A percentile compares a stretch with the other conserved stretches of the same genome.
Evolutionary conservation across 2,329 filamentous ascomycete genomes (phyloP).

Genomic region (Sarocladium oryzae): DNA sequence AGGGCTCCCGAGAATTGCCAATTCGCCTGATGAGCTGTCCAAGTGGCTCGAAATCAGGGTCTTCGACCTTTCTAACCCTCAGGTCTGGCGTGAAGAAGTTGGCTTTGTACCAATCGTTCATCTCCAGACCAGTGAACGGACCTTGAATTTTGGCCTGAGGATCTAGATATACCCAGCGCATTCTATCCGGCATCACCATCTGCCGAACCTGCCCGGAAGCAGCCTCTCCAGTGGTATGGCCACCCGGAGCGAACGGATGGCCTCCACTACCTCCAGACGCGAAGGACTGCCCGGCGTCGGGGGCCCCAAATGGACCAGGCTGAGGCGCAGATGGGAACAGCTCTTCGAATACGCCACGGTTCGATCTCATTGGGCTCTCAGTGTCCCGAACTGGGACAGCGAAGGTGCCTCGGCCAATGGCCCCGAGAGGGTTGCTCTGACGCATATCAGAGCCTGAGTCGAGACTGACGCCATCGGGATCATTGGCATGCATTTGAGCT

Average conservation of each 20-base stretch:
- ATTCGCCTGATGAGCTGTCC: constrained; percentile 93
- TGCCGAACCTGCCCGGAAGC: constrained; percentile 68
- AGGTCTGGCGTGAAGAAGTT: constrained; percentile 95
- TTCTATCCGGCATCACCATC: constrained; percentile 99
- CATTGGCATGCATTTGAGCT: constrained; percentile 74
- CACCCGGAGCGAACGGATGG: constrained; percentile 28
- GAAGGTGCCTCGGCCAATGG: constrained; percentile 59
- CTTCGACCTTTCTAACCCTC: constrained; percentile 90
- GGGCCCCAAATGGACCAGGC: constrained; percentile 27
- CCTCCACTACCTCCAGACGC: constrained; percentile 16
- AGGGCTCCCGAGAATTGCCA: constrained; percentile 94
- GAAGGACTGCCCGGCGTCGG: constrained; percentile 29
- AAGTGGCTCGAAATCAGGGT: constrained; percentile 87
- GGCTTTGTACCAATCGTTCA: constrained; percentile 99
- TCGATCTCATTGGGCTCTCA: constrained; percentile 51
- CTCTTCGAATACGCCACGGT: constrained; percentile 51
- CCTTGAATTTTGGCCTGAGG: constrained; percentile 89
- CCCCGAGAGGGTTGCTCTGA: constrained; percentile 56
- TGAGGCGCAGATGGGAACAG: constrained; percentile 33
- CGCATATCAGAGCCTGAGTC: constrained; percentile 55
- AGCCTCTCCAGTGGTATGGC: constrained; percentile 35
- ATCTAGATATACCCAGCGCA: constrained; percentile 98
- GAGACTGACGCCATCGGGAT: constrained; percentile 51
- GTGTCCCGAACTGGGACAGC: constrained; percentile 47
- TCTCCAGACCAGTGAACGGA: constrained; percentile 92